Conservation (phyloP, 2,329 filamentous ascomycete genomes). For the Cladobotryum mycophilum region DNA sequence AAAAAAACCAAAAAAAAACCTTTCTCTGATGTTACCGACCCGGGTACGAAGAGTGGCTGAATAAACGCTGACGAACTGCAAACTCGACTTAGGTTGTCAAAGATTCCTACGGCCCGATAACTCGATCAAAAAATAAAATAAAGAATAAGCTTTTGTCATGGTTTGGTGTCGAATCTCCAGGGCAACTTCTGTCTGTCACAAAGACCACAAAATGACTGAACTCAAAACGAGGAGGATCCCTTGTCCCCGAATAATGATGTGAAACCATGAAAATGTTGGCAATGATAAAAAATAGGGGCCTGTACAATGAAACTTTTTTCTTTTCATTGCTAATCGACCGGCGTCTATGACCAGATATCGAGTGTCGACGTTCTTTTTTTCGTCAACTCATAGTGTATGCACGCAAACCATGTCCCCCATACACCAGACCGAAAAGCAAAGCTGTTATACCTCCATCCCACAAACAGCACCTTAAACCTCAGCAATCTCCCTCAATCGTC, state of each 20-base stretch:
- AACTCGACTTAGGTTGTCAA: no score
- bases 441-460: conserved; percentile 26
- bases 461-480: conserved; percentile 64
- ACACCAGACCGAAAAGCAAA: conserved; percentile 44
- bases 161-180: no score
- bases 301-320: conserved; percentile 32
- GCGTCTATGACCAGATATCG: conserved; percentile 35
- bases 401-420: conserved; percentile 38
- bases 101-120: no score
- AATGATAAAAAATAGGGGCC: background rate
- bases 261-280: no score
- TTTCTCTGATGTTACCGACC: no score
- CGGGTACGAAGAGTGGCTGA: no score
- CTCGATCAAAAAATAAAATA: no score
- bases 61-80: no score
- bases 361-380: conserved; percentile 33
- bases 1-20: no score
- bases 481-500: conserved; percentile 93
- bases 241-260: background rate
- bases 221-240: background rate
- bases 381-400: conserved; percentile 38
- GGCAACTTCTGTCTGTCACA: no score
- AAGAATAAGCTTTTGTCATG: no score
- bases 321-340: conserved; percentile 39
- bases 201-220: no score